Conservation (phyloP, 163 green algal genomes). For the Prototheca wickerhamii region DNA sequence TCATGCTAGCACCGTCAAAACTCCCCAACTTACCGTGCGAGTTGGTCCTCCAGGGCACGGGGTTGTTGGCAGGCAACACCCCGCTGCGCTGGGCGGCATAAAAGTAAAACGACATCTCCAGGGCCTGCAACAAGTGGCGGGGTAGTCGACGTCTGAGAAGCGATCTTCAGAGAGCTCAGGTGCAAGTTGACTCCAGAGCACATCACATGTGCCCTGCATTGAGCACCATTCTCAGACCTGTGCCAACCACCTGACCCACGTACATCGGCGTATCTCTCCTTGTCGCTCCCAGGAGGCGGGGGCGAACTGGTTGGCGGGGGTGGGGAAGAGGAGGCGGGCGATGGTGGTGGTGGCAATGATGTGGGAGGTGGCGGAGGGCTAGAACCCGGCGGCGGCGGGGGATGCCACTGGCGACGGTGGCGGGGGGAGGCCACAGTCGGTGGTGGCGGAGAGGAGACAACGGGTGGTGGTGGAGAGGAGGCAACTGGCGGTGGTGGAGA, state of each 20-base stretch:
- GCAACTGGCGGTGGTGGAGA: too few relatives aligned
- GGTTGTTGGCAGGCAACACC: conserved; percentile 47
- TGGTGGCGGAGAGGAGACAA: too few relatives aligned
- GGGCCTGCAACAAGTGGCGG: conserved; percentile 17
- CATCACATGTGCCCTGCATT: too few relatives aligned
- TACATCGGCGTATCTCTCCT: conserved; percentile 3
- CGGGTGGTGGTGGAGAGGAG: too few relatives aligned
- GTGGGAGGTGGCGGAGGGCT: background rate
- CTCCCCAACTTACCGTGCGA: conserved; percentile 38
- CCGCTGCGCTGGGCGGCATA: conserved; percentile 65
- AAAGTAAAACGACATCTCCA: conserved; percentile 55
- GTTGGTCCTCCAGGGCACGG: conserved; percentile 56
- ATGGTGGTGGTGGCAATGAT: background rate
- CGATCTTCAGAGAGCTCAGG: background rate
- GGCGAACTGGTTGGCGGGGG: background rate
- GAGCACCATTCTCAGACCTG: too few relatives aligned
- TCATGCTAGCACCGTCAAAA: conserved; percentile 14
- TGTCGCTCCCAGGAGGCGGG: background rate
- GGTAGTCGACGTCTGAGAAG: too few relatives aligned
- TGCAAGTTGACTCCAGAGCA: background rate
- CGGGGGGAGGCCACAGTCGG: too few relatives aligned
- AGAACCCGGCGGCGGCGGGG: too few relatives aligned
- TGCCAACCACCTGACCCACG: background rate
- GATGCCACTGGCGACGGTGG: too few relatives aligned
- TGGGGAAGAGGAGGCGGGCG: background rate